Evolutionary conservation across 305 asterid genomes (phyloP).

Genomic region (Rubia balearica): DNA sequence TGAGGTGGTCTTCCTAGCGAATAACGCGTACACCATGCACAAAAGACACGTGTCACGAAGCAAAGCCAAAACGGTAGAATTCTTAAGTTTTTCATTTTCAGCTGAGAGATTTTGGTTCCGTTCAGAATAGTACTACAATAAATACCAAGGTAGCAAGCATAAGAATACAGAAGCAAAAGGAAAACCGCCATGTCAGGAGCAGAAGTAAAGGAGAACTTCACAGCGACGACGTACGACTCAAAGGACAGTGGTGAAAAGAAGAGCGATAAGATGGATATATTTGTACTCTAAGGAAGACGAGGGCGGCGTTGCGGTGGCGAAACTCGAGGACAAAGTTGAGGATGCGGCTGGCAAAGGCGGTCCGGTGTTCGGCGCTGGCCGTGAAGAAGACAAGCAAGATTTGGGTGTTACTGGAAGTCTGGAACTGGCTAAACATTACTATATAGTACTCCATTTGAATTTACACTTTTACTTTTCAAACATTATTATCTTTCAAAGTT

Average conservation of each 20-base stretch:
- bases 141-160: neutral
- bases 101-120: too few species aligned
- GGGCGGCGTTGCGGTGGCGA: slow-evolving; percentile 58
- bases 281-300: slow-evolving; percentile 67
- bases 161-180: neutral
- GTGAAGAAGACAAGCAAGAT: slow-evolving; percentile 49
- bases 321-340: slow-evolving; percentile 65
- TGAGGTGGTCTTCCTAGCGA: too few species aligned
- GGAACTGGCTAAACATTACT: slow-evolving; percentile 30
- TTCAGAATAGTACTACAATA: too few species aligned
- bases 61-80: too few species aligned
- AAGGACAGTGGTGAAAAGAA: slow-evolving; percentile 58
- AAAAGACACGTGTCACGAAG: too few species aligned
- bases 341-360: slow-evolving; percentile 80
- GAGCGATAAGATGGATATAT: slow-evolving; percentile 28
- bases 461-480: too few species aligned
- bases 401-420: slow-evolving; percentile 72
- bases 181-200: slow-evolving; percentile 60
- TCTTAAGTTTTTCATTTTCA: too few species aligned
- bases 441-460: too few species aligned
- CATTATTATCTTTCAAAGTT: too few species aligned
- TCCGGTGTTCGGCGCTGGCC: slow-evolving; percentile 72
- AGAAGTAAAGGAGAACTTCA: slow-evolving; percentile 60
- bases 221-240: slow-evolving; percentile 69
- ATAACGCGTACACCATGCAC: too few species aligned